Evolutionary conservation across 208 protist species (phyloP), one percentile per base, ranked within the genome.

Genomic region (Plasmodiophora brassicae): DNA sequence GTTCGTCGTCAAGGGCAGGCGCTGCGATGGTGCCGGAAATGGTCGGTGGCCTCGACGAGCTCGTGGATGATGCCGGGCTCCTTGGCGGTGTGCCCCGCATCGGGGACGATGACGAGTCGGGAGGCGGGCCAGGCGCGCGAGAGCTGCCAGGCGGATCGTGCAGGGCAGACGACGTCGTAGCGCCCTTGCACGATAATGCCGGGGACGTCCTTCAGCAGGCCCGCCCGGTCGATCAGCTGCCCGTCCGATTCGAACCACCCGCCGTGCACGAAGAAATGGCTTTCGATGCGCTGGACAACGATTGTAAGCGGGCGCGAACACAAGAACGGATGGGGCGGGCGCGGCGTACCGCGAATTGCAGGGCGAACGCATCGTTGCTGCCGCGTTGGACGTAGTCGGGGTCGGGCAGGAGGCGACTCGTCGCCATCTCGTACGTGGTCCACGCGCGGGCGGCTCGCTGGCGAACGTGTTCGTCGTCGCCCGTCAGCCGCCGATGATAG

Each of bases 151-250:
- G n/a, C n/a, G n/a, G n/a, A n/a, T n/a, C n/a, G n/a, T n/a, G n/a
- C n/a, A n/a, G 71, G 71, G 71, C 71, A 84, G 71, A 84, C 71
- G 28, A 84, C 71, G 28, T 84, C 71, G 32, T 84, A 45, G 39
- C 71, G 71, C n/a, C 71, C 71, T 41, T 84, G 71, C 36, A 84
- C 38, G 45, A 84, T 84, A 41, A 43, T 72, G 32, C 28, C 1
- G 1, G 71, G 71, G 36, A 43, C 1, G 1, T 1, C 32, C 5
- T 1, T 10, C 22, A 84, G 1, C 32, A 10, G 0, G 71, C 45
- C 60, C n/a, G n/a, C n/a, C n/a, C n/a, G n/a, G n/a, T n/a, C n/a
- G n/a, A n/a, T 54, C 8, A 54, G 46, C 46, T 54, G 46, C 14
- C 22, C 22, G 14, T 54, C 46, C 46, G 8, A n/a, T 35, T 1